These are phyloP conservation scores for Dissophora globulifera DNA, from an alignment of 192 early-diverging fungal species.

Conservation along the genomic window DNA sequence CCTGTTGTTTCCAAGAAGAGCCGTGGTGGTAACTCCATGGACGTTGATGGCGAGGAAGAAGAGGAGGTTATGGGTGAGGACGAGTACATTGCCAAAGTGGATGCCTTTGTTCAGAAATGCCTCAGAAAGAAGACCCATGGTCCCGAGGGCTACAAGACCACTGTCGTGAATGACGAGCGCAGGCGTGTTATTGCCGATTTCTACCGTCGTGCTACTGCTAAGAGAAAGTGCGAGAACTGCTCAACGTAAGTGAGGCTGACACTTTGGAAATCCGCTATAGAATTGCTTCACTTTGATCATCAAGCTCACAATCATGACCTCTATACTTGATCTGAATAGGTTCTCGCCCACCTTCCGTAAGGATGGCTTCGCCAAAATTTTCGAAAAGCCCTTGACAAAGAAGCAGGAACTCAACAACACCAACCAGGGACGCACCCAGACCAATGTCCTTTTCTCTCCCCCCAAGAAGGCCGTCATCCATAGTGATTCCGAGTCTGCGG, in stretches of 20 bases:
- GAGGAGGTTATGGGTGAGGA: slow-evolving; percentile 55
- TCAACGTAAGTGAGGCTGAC: slow-evolving; percentile 59
- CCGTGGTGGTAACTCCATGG: slow-evolving; percentile 58
- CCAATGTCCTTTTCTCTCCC: slow-evolving; percentile 25
- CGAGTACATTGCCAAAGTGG: slow-evolving; percentile 63
- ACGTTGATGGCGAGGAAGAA: slow-evolving; percentile 58
- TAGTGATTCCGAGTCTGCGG: slow-evolving; percentile 35
- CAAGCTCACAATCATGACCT: no score
- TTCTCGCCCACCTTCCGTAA: slow-evolving; percentile 85
- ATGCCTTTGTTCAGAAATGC: slow-evolving; percentile 24
- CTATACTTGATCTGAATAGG: slow-evolving; percentile 46
- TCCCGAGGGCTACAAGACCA: slow-evolving; percentile 60
- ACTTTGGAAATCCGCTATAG: no score
- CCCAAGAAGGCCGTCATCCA: slow-evolving; percentile 35
- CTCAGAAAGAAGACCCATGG: slow-evolving; percentile 24
- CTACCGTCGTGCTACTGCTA: slow-evolving; percentile 52
- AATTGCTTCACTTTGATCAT: no score
- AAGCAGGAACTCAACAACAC: slow-evolving; percentile 42
- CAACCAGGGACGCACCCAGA: slow-evolving; percentile 38
- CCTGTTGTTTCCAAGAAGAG: slow-evolving; percentile 56
- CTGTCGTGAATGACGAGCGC: slow-evolving; percentile 63
- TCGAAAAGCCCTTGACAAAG: slow-evolving; percentile 51
- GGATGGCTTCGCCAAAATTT: slow-evolving; percentile 77
- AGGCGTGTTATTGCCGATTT: slow-evolving; percentile 63
- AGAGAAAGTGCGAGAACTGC: slow-evolving; percentile 75